Conservation (phyloP, 257 asterid genomes). For the Solanum bulbocastanum region DNA sequence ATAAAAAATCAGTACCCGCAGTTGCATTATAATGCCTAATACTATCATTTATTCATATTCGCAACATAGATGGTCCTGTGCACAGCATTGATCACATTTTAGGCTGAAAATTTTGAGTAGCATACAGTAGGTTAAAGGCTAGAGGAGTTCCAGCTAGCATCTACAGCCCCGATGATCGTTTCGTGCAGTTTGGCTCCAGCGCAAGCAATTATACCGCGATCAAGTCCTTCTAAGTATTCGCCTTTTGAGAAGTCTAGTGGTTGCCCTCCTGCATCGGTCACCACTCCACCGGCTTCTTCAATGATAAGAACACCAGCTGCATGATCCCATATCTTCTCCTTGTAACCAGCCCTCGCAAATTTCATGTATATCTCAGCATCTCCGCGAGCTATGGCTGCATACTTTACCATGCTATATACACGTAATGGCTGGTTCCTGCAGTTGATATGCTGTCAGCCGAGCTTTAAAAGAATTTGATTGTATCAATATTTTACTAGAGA, state of each 20-base stretch:
- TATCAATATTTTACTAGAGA: neutral
- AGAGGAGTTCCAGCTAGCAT: constrained; percentile 87
- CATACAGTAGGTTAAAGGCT: constrained; percentile 25
- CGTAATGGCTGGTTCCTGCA: constrained; percentile 74
- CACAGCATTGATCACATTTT: neutral
- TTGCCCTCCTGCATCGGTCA: constrained; percentile 74
- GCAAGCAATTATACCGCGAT: constrained; percentile 71
- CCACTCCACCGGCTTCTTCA: constrained; percentile 82
- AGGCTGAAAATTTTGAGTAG: neutral
- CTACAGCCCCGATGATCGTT: constrained; percentile 59
- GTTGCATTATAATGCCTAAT: neutral
- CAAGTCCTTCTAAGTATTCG: constrained; percentile 67
- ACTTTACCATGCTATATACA: constrained; percentile 69
- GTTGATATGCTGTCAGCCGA: neutral
- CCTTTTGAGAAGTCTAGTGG: constrained; percentile 68
- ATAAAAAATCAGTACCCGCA: neutral
- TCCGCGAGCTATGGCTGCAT: constrained; percentile 84
- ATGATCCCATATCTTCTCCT: constrained; percentile 94
- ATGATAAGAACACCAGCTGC: constrained; percentile 81
- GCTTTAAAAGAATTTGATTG: neutral
- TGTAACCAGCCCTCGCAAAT: constrained; percentile 64
- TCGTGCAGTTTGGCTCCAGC: constrained; percentile 59
- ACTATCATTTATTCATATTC: neutral
- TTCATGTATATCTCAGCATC: constrained; percentile 85
- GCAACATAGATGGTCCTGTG: neutral